Conservation (phyloP, 2,329 filamentous ascomycete species). For the Coniochaeta sp. region DNA sequence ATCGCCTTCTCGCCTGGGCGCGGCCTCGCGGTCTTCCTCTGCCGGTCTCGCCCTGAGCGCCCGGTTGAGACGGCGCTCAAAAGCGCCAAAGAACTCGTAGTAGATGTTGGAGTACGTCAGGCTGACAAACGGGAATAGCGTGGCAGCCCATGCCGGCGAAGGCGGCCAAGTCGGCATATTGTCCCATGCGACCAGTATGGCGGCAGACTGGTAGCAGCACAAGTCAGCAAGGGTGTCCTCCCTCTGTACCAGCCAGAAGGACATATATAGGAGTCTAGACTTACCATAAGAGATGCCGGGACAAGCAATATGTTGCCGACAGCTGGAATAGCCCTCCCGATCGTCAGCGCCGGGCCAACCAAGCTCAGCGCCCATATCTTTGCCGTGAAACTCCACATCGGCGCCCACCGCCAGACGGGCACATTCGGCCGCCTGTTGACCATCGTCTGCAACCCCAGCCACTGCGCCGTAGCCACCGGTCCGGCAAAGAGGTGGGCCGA, state of each 20-base stretch:
- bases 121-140: constrained; percentile 36
- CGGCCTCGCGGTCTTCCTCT: constrained; percentile 10
- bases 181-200: constrained; percentile 35
- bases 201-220: constrained; percentile 32
- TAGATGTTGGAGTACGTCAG: constrained; percentile 36
- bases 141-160: constrained; percentile 41
- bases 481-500: constrained; percentile 47
- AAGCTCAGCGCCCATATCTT: constrained; percentile 29
- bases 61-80: constrained; percentile 41
- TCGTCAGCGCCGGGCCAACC: constrained; percentile 36
- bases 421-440: not conserved
- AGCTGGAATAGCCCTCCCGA: constrained; percentile 34
- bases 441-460: constrained; percentile 22
- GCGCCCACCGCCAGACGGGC: constrained; percentile 6
- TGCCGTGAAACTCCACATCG: constrained; percentile 9
- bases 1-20: not conserved
- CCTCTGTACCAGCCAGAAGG: not conserved
- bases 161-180: constrained; percentile 45
- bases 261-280: constrained; percentile 9
- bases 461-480: constrained; percentile 31
- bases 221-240: not conserved
- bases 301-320: constrained; percentile 33
- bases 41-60: constrained; percentile 29
- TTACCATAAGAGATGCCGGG: constrained; percentile 33
- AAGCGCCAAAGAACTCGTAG: constrained; percentile 33